Base-by-base conservation (phyloP, 2,329 filamentous ascomycete species). In the Nemania sp. region DNA sequence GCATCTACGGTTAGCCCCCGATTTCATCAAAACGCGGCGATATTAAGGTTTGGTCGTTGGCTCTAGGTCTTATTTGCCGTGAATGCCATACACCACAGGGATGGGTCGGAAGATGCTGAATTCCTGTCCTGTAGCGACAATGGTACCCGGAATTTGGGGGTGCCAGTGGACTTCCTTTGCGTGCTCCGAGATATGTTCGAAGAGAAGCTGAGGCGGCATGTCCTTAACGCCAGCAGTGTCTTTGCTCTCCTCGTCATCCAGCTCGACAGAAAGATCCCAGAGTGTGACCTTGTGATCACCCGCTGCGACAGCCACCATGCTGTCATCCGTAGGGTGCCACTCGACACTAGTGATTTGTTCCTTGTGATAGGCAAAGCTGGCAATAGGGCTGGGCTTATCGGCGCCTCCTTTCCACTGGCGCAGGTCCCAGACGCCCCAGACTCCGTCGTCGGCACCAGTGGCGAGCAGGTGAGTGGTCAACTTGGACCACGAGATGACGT, bases 81-180 rank as follows among this genome's bases (percentile, higher is more conserved):
- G 64, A 42, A 70, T 63, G 15, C 67, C 68, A 23, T 68, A 71
- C 80, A 92, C 68, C 51, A 92, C 88, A 70, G 87, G 91, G 68
- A 93, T 93, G 1, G 89, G 92, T 71, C 89, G 86, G 74, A 92
- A 90, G 43, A 91, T 85, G 68, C 88, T 90, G 73, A 99, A 97
- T 73, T 86, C 86, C 67, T 91, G 88, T 8, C 94, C 94, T 0
- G 94, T 99, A 2, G 91, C 91, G 74, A 97, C 86, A 57, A 97
- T 75, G 28, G 86, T 86, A 24, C 94, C 94, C 0, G 91, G 89
- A 70, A 97, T 96, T 77, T 99, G 94, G 28, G 89, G 89, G 75
- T 97, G 93, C 93, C 94, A 99, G 75, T 99, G 94, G 31, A 92
- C 77, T 75, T 99, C 94, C 82, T 97, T 97, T 52, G 91, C 91